phyloP scores from a whole-genome alignment of 352 stramenopile species.

The Saprolegnia parasitica region DNA sequence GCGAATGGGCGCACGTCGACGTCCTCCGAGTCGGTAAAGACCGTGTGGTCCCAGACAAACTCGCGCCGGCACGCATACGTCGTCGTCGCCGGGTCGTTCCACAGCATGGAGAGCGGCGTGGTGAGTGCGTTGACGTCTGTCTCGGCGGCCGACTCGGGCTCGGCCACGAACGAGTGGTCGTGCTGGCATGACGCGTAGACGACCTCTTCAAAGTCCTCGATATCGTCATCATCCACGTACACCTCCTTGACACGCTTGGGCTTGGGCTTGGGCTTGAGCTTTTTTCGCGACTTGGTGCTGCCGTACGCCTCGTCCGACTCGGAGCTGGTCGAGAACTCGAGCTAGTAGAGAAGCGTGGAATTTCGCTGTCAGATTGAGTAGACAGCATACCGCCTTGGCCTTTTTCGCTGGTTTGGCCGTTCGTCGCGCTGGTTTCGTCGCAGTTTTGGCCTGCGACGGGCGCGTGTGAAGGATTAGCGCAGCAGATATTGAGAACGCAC shows the following conservation, averaged over 20 bases:
- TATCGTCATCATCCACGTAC: background rate
- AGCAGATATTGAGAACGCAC: too few relatives aligned
- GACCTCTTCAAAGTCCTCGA: background rate
- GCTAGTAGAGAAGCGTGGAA: too few relatives aligned
- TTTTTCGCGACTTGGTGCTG: background rate
- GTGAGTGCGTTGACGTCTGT: background rate
- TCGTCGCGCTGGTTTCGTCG: too few relatives aligned
- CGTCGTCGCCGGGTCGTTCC: conserved; percentile 2
- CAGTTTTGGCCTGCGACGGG: too few relatives aligned
- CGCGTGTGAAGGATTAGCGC: too few relatives aligned
- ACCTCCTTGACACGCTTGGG: background rate
- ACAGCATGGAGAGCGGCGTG: background rate
- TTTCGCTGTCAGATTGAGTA: too few relatives aligned
- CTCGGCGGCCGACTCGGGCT: background rate
- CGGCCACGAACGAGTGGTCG: background rate
- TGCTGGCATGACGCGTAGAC: background rate
- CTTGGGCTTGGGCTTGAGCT: background rate
- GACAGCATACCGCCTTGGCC: too few relatives aligned
- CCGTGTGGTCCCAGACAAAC: conserved; percentile 59
- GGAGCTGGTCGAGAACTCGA: too few relatives aligned
- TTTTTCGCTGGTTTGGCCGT: too few relatives aligned
- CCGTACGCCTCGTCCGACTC: background rate
- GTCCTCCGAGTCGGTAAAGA: conserved; percentile 47
- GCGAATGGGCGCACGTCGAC: conserved; percentile 31
- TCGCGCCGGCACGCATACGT: conserved; percentile 55